phyloP scores from a whole-genome alignment of 1,284 basidiomycete genomes.

The Rhodotorula sp. region DNA sequence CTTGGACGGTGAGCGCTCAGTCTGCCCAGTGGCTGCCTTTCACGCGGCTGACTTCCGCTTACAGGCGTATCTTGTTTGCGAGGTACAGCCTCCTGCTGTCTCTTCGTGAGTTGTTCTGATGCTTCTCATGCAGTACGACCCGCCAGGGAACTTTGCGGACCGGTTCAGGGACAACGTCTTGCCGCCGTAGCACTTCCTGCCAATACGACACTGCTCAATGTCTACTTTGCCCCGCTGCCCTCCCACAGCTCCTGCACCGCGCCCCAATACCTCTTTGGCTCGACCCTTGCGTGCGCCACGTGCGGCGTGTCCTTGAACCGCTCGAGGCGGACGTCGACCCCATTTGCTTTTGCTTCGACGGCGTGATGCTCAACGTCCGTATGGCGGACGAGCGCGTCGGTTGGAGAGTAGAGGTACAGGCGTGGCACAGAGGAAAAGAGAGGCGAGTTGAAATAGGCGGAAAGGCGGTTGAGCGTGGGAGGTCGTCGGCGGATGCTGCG shows the following conservation, averaged over 20 bases:
- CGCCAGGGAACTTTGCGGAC: too few species aligned
- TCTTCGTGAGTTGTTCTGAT: too few species aligned
- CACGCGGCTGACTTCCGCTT: background rate
- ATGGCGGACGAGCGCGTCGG: slow-evolving; percentile 30
- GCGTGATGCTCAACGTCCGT: slow-evolving; percentile 33
- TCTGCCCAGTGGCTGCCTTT: fast-evolving
- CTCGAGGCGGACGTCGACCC: slow-evolving; percentile 11
- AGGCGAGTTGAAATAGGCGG: slow-evolving; percentile 20
- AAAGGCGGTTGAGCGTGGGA: slow-evolving; percentile 14
- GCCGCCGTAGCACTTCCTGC: background rate
- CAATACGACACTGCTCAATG: background rate
- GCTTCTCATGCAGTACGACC: too few species aligned
- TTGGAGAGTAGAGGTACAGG: slow-evolving; percentile 33
- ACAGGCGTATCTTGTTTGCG: background rate
- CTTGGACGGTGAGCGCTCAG: slow-evolving; percentile 2
- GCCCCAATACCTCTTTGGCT: slow-evolving; percentile 32
- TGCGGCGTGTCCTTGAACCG: slow-evolving; percentile 33
- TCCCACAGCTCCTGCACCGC: slow-evolving; percentile 28
- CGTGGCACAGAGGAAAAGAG: slow-evolving; percentile 27
- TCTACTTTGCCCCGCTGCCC: slow-evolving; percentile 4
- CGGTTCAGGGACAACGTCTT: background rate
- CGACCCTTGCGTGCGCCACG: slow-evolving; percentile 33
- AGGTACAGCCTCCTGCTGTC: background rate
- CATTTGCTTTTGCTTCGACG: background rate
- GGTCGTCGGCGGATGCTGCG: slow-evolving; percentile 20